Conservation (phyloP, 352 stramenopile species). For the Phytophthora melonis region DNA sequence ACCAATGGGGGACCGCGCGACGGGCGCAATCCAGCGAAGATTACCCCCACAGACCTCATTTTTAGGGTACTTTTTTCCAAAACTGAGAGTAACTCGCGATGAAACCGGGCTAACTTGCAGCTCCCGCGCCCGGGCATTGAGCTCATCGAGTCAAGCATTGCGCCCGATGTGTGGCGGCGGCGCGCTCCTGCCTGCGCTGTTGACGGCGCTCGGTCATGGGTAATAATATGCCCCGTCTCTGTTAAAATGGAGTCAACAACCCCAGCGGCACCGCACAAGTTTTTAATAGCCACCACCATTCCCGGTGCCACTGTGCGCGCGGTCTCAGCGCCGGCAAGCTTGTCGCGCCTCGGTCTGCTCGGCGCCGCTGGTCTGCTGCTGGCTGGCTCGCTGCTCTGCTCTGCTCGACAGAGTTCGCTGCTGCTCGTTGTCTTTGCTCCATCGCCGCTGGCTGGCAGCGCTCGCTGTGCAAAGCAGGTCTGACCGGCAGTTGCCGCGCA, state of each 20-base stretch:
- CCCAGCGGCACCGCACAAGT: conserved; percentile 17
- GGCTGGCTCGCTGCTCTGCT: too few relatives aligned
- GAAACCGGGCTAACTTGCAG: not conserved
- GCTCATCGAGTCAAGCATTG: not conserved
- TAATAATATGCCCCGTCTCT: conserved; percentile 22
- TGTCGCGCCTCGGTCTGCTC: conserved; percentile 8
- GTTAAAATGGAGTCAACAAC: conserved; percentile 28
- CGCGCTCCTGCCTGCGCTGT: conserved; percentile 3
- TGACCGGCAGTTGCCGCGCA: conserved; percentile 6
- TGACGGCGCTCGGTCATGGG: conserved; percentile 22
- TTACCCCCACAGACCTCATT: conserved; percentile 6
- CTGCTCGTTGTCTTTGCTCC: too few relatives aligned
- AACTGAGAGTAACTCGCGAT: not conserved
- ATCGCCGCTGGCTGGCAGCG: too few relatives aligned
- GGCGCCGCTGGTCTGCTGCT: too few relatives aligned
- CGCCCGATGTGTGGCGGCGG: conserved; percentile 1
- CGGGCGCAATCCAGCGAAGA: conserved; percentile 19
- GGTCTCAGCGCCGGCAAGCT: conserved; percentile 12
- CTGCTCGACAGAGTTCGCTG: too few relatives aligned
- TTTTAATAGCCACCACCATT: conserved; percentile 21
- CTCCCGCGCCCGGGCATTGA: too few relatives aligned
- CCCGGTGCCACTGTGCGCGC: conserved; percentile 15
- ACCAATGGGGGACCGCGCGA: conserved; percentile 12
- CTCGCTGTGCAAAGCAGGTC: not conserved
- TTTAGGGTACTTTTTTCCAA: not conserved